Base-by-base conservation (phyloP, 768 basidiomycete species). In the Lentinula sp. region DNA sequence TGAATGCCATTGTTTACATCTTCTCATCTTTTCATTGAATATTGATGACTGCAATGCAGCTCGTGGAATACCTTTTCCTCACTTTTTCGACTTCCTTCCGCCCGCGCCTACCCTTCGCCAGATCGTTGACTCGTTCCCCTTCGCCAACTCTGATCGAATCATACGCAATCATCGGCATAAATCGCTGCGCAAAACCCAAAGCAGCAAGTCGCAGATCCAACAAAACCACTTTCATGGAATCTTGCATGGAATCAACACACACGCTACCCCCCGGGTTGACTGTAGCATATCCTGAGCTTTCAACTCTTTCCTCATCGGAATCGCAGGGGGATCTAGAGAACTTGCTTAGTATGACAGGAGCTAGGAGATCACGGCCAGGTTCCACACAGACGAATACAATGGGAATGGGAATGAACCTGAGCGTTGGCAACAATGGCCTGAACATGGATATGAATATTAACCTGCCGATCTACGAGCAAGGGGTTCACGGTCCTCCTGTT, bases 101-200 rank as follows among this genome's bases (percentile, higher is more conserved):
- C 78, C 50, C 4, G 76, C 85, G 9, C 88, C 85, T 1, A 82
- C 85, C 9, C 75, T 91, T 35, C 83, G 85, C n/a, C 82, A 87
- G 66, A 82, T 91, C 35, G 73, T 86, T 66, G 86, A 85, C 64
- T 76, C 82, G 13, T 78, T 82, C 61, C 84, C 86, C 0, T 80
- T 83, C 57, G 75, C 73, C 28, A 32, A 51, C 3, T 69, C 28
- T 42, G 68, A 50, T 63, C 65, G 59, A 15, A 53, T 65, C 10
- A 61, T 50, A 28, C 62, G 45, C n/a, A 56, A n/a, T 16, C 41
- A 10, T 15, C 37, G 18, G 8, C 12, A 54, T 10, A 5, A 37
- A 39, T 41, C 13, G 18, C 6, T 20, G 8, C 23, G 15, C 7
- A 18, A 18, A 58, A 32, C n/a, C 1, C 42, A 43, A 23, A 49